A percentile compares a stretch with the other conserved stretches of the same genome.
Evolutionary conservation across 139 green algal species (phyloP).

Genomic region (Ettlia oleoabundans): DNA sequence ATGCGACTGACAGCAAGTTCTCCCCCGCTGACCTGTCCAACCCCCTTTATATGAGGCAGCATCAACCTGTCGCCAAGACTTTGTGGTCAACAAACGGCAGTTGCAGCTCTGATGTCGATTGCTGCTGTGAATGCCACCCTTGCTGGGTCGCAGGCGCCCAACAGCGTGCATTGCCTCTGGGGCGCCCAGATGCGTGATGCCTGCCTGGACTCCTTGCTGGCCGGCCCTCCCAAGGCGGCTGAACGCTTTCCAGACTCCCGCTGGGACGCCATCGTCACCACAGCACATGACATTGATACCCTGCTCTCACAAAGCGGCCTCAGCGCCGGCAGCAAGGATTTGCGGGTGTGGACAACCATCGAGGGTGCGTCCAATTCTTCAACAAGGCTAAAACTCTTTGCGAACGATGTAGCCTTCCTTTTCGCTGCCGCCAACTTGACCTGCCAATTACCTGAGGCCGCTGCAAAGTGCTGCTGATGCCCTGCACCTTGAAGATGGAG

Average conservation of each 20-base stretch:
- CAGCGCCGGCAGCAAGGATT: background rate
- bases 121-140: too few species aligned
- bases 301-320: background rate
- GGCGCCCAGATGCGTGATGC: constrained; percentile 5
- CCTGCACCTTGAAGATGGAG: too few species aligned
- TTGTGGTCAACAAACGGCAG: background rate
- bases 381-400: too few species aligned
- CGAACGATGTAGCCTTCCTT: too few species aligned
- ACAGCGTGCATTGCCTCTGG: constrained; percentile 18
- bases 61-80: background rate
- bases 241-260: background rate
- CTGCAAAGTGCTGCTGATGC: too few species aligned
- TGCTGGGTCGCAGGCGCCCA: background rate
- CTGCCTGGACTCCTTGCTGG: background rate
- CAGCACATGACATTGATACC: background rate
- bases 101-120: too few species aligned
- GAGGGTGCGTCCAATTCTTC: too few species aligned
- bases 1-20: too few species aligned
- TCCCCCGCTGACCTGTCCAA: too few species aligned
- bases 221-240: background rate
- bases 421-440: too few species aligned
- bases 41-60: too few species aligned
- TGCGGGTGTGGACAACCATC: background rate
- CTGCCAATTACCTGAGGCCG: too few species aligned
- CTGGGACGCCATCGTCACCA: background rate